Evolutionary conservation across 306 rosid genomes (phyloP), one percentile per base, ranked within the genome.

Genomic region (Gillenia trifoliata): DNA sequence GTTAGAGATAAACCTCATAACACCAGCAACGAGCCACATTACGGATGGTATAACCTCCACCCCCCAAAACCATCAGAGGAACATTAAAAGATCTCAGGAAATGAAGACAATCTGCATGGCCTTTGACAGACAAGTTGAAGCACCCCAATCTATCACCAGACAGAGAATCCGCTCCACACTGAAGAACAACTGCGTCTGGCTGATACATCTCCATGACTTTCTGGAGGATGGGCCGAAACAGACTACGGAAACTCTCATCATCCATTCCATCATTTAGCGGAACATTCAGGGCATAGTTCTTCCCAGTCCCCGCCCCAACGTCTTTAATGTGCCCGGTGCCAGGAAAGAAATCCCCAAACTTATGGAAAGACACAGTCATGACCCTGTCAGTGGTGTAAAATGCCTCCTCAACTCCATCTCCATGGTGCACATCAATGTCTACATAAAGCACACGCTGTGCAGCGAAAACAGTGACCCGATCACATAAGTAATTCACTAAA

Each of bases 341-440:
- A 0, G 98, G 98, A 82, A 93, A 93, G 82, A 89, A 93, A 74
- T 90, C 96, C 66, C 98, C 98, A 77, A 87, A 93, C 70, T 90
- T 93, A 67, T 93, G 98, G 55, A 93, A 93, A 8, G 96, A 90
- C 56, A 93, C 95, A 0, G 98, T 90, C 98, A 93, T 90, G 76
- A 93, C 98, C 79, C 98, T 87, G 63, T 93, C 96, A 19, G 98
- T 93, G 66, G 95, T 87, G 82, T 93, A 93, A 78, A 93, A 93
- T n/a, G 98, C 98, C 84, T 93, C 96, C 84, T 93, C 98, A 57
- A 93, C 98, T n/a, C 98, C 98, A 76, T 93, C 98, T 36, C 98
- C 98, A 19, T 93, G 98, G 82, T 93, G 96, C 36, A 91, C 97
- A 74, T 91, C 97, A 72, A 91, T 89, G 71, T 91, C 97, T 52